Evolutionary conservation across 2,329 filamentous ascomycete genomes (phyloP).

Genomic region (Ceratocystis smalleyi): DNA sequence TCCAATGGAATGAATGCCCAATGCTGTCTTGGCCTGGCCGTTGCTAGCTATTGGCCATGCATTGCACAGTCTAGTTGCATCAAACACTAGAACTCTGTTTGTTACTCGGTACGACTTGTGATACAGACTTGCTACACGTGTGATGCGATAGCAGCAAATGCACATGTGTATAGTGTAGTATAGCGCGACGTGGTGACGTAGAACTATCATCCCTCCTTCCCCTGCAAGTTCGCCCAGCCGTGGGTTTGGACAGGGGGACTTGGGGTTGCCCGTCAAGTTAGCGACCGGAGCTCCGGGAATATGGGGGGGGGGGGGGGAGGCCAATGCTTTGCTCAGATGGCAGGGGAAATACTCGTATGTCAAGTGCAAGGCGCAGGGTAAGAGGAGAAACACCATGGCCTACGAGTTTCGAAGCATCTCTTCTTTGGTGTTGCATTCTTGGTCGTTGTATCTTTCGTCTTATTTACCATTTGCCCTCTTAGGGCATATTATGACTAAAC

Average conservation of each 20-base stretch:
- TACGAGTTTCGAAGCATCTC: not conserved
- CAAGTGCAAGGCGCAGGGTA: not conserved
- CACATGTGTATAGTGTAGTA: not conserved
- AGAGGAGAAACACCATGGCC: not conserved
- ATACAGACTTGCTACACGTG: not conserved
- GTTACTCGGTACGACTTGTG: not conserved
- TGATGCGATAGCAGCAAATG: not conserved
- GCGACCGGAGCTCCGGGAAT: not conserved
- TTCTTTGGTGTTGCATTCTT: not conserved
- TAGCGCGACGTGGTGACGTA: not conserved
- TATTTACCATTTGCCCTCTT: not conserved
- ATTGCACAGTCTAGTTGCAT: not conserved
- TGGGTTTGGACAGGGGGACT: not conserved
- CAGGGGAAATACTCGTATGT: not conserved
- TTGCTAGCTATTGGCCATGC: not conserved
- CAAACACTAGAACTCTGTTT: not conserved
- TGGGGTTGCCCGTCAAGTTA: too few relatives aligned
- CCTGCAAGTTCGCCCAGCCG: not conserved
- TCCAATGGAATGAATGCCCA: too few relatives aligned
- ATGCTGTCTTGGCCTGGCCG: too few relatives aligned
- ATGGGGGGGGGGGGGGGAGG: not conserved
- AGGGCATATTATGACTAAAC: not conserved
- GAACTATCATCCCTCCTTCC: not conserved
- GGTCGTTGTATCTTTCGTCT: not conserved
- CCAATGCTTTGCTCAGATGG: not conserved